Evolutionary conservation across 2,329 filamentous ascomycete species (phyloP).

Genomic region (Apiospora malaysiana): DNA sequence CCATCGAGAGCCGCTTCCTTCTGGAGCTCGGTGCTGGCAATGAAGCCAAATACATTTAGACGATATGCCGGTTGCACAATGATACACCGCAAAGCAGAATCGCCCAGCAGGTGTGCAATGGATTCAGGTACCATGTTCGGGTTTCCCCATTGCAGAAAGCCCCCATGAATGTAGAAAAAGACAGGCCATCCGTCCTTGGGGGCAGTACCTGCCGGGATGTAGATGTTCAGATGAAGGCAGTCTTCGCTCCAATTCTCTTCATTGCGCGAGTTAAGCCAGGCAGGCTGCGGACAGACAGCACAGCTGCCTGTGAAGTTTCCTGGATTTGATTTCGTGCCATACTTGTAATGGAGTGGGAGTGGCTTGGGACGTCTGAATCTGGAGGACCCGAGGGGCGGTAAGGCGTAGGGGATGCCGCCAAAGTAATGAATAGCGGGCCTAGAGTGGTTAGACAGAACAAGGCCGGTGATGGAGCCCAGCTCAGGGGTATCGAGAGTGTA

Average conservation of each 20-base stretch:
- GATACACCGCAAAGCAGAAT: slow-evolving; percentile 55
- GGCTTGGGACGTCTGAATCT: slow-evolving; percentile 47
- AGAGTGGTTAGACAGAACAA: background rate
- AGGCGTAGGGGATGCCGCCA: slow-evolving; percentile 60
- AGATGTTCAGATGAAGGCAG: slow-evolving; percentile 62
- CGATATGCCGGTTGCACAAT: slow-evolving; percentile 62
- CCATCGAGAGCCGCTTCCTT: slow-evolving; percentile 43
- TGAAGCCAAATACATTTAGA: slow-evolving; percentile 61
- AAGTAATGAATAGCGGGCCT: slow-evolving; percentile 49
- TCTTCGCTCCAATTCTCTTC: slow-evolving; percentile 52
- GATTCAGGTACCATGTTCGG: slow-evolving; percentile 50
- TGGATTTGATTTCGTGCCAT: slow-evolving; percentile 42
- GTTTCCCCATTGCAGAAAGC: slow-evolving; percentile 62
- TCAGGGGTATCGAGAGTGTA: slow-evolving; percentile 6
- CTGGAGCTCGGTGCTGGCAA: slow-evolving; percentile 53
- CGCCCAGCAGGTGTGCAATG: slow-evolving; percentile 50
- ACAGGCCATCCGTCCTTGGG: slow-evolving; percentile 60
- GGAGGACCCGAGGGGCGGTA: slow-evolving; percentile 57
- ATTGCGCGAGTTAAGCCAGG: slow-evolving; percentile 27
- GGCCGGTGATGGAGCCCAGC: slow-evolving; percentile 21
- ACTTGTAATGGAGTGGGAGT: slow-evolving; percentile 54
- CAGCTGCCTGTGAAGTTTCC: slow-evolving; percentile 47
- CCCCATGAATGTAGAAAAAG: slow-evolving; percentile 62
- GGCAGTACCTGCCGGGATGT: slow-evolving; percentile 53
- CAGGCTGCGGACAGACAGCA: slow-evolving; percentile 56